Evolutionary conservation across 2,329 filamentous ascomycete genomes (phyloP).

Genomic region (Pyrenophora graminea): DNA sequence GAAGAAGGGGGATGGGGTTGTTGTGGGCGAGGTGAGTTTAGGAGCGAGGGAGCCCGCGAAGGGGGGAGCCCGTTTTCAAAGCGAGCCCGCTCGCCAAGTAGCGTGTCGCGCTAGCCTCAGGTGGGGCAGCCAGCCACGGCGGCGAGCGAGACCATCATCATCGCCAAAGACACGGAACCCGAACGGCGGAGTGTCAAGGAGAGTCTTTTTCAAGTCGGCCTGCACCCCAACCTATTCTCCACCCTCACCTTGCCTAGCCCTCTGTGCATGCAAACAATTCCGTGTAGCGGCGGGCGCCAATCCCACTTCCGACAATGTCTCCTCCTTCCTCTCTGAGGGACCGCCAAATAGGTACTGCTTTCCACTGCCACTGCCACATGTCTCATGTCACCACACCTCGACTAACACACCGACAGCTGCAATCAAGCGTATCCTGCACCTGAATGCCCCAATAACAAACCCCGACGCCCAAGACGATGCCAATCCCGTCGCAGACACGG

Average conservation of each 20-base stretch:
- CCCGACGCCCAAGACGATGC: slow-evolving; percentile 67
- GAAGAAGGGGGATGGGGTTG: slow-evolving; percentile 33
- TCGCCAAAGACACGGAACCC: slow-evolving; percentile 10
- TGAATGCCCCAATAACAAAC: slow-evolving; percentile 72
- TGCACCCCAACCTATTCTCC: not conserved
- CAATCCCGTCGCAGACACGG: slow-evolving; percentile 12
- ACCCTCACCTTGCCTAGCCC: not conserved
- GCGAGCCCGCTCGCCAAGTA: slow-evolving; percentile 25
- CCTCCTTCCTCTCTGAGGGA: slow-evolving; percentile 59
- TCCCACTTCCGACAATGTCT: slow-evolving; percentile 32
- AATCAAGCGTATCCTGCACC: slow-evolving; percentile 92
- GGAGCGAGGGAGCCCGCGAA: slow-evolving; percentile 29
- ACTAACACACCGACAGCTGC: slow-evolving; percentile 63
- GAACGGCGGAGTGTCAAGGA: not conserved
- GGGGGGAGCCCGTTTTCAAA: slow-evolving; percentile 29
- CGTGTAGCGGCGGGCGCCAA: slow-evolving; percentile 31
- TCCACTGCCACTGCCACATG: not conserved
- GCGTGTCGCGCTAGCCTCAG: slow-evolving; percentile 24
- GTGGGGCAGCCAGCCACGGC: slow-evolving; percentile 12
- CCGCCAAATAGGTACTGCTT: slow-evolving; percentile 61
- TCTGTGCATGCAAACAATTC: slow-evolving; percentile 30
- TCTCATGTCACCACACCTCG: slow-evolving; percentile 4
- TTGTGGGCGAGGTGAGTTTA: slow-evolving; percentile 31
- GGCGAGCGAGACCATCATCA: slow-evolving; percentile 14
- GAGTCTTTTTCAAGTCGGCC: slow-evolving; percentile 14